Evolutionary conservation across 129 eudicot genomes (phyloP).

Genomic region (Helianthus tuberosus): DNA sequence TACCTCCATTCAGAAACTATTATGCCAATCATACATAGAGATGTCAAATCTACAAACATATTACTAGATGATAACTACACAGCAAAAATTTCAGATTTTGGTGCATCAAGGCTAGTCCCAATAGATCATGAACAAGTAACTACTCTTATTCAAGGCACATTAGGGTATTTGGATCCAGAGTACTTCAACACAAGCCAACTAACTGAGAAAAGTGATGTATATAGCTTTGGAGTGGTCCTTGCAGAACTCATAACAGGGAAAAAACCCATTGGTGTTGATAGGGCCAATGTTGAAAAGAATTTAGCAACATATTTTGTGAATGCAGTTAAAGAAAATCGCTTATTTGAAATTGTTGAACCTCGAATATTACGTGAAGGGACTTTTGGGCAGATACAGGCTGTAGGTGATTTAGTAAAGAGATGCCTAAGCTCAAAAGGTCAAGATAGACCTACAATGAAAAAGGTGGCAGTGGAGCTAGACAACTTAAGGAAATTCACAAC

Average conservation of each 20-base stretch:
- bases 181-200: conserved; percentile 26
- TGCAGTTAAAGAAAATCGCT: conserved; percentile 39
- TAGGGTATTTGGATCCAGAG: conserved; percentile 33
- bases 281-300: conserved; percentile 32
- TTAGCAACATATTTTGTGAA: conserved; percentile 44
- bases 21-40: conserved; percentile 34
- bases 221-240: conserved; percentile 46
- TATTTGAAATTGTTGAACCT: conserved; percentile 52
- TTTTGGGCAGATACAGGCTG: conserved; percentile 39
- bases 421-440: conserved; percentile 41
- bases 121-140: conserved; percentile 19
- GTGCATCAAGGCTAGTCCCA: conserved; percentile 30
- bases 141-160: conserved; percentile 31
- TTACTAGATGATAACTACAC: conserved; percentile 31
- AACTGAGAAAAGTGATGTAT: conserved; percentile 40
- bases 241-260: conserved; percentile 25
- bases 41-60: conserved; percentile 36
- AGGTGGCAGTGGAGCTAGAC: conserved; percentile 58
- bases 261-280: conserved; percentile 34
- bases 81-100: conserved; percentile 33
- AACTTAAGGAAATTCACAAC: conserved; percentile 32
- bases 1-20: conserved; percentile 27
- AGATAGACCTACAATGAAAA: conserved; percentile 68
- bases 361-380: conserved; percentile 42
- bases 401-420: conserved; percentile 42